Base-by-base conservation (phyloP, 306 rosid species). In the Cicer yamashitae region DNA sequence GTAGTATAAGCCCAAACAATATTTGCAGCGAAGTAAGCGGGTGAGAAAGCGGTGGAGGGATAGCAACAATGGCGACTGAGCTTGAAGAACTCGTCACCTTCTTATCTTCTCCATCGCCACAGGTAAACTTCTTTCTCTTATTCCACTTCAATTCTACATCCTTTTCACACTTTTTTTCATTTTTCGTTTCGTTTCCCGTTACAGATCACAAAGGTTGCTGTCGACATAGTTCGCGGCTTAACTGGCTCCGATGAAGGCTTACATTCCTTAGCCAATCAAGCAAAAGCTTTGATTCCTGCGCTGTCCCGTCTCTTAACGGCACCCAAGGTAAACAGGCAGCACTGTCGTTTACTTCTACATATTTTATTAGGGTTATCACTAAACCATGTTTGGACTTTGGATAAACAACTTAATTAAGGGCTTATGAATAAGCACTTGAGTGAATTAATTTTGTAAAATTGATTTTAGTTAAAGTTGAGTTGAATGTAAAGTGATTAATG, bases 231-330 rank as follows among this genome's bases (percentile, higher is more conserved):
- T 85, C 88, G 89, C 61, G 97, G 96, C 34, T 70, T 94, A 86
- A 94, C 97, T 2, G 98, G 97, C 40, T 90, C 98, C 7, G 89
- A 81, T 1, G 98, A 91, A 52, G 97, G 98, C 70, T 71, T 94
- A 82, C 85, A 83, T 67, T 91, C 98, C 39, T 89, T 94, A 7
- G 84, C 87, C 71, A 84, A 46, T 43, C 80, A 90, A 77, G 52
- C 90, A 11, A 77, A 77, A 48, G 17, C 79, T 8, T 54, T 86
- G 48, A 72, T 90, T 13, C 94, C 91, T 1, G 78, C 97, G 1
- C 59, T 91, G 48, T 84, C 93, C 51, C 89, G 85, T 34, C 97
- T 94, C 81, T 40, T 91, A 81, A 63, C 69, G 18, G 87, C 80
- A 12, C 86, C 78, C 13, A 88, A 91, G 97, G 97, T 80, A 8